Percentiles rank a stretch among this genome's conserved stretches.
Evolutionary conservation across 805 yeast genomes (phyloP).

Genomic region (Clavispora santaluciae): DNA sequence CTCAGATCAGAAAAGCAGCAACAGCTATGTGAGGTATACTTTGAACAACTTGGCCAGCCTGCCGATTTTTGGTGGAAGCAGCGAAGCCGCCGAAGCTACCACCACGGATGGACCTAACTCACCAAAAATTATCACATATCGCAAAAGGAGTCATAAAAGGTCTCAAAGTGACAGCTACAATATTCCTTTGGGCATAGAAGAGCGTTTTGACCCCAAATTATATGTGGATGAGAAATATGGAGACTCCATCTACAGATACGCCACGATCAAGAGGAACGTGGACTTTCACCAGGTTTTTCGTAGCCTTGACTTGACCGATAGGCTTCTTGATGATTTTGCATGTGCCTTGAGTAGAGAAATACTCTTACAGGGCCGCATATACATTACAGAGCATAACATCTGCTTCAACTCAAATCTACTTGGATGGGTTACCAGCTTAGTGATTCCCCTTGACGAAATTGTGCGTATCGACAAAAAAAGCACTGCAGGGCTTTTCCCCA

Average conservation of each 20-base stretch:
- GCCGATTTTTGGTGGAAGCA: conserved; percentile 2
- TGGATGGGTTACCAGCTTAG: conserved; percentile 85
- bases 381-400: conserved; percentile 68
- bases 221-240: conserved; percentile 56
- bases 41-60: conserved; percentile 4
- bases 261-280: conserved; percentile 47
- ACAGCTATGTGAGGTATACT: conserved; percentile 1
- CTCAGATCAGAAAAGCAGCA: background rate
- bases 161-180: conserved; percentile 23
- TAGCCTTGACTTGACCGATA: conserved; percentile 61
- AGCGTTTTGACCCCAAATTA: conserved; percentile 33
- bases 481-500: conserved; percentile 88
- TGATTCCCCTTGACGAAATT: conserved; percentile 68
- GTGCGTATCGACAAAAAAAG: conserved; percentile 69
- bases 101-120: conserved; percentile 12
- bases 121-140: conserved; percentile 36
- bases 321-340: conserved; percentile 77
- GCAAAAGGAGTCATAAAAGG: conserved; percentile 30
- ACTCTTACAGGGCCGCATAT: conserved; percentile 80
- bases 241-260: conserved; percentile 58
- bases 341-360: conserved; percentile 90
- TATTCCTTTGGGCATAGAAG: conserved; percentile 1
- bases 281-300: conserved; percentile 78
- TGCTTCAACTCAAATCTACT: conserved; percentile 84
- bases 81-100: conserved; percentile 1